Percentiles rank a stretch among this genome's conserved stretches.
Conservation (phyloP, 106 monocot species). For the Cymbidium sinense region DNA sequence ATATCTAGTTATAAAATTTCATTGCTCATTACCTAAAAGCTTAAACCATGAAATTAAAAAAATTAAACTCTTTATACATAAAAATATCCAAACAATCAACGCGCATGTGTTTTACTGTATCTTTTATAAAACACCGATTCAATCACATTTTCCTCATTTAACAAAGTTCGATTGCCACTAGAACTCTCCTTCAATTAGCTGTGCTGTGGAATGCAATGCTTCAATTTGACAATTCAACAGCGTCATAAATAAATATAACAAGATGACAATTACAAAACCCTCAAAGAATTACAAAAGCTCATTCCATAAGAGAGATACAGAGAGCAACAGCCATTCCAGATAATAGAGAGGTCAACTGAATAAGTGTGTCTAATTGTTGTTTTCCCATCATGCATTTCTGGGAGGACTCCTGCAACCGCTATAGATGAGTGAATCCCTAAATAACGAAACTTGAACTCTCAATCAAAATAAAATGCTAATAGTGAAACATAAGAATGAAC, state of each 20-base stretch:
- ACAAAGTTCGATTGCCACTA: background rate
- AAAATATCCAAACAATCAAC: too few species aligned
- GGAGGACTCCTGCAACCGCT: conserved; percentile 91
- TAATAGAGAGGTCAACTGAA: conserved; percentile 59
- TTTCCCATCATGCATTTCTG: conserved; percentile 67
- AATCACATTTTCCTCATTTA: background rate
- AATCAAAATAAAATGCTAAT: background rate
- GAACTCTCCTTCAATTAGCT: background rate
- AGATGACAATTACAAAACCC: background rate
- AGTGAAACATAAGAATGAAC: background rate
- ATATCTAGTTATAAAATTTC: too few species aligned
- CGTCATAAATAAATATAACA: background rate
- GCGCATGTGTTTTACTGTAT: background rate
- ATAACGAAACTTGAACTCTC: background rate
- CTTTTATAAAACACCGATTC: background rate
- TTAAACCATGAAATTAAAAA: too few species aligned
- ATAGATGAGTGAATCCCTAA: conserved; percentile 97
- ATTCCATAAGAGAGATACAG: conserved; percentile 80
- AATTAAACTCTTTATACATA: too few species aligned
- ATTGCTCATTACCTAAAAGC: too few species aligned
- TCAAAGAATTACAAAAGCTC: conserved; percentile 6
- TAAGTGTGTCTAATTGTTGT: conserved; percentile 44
- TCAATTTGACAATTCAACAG: background rate
- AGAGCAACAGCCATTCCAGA: conserved; percentile 79
- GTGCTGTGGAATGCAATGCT: background rate